A percentile compares a stretch with the other conserved stretches of the same genome.
Evolutionary conservation across 75 land plant species (phyloP).

Genomic region (Picea sitchensis): DNA sequence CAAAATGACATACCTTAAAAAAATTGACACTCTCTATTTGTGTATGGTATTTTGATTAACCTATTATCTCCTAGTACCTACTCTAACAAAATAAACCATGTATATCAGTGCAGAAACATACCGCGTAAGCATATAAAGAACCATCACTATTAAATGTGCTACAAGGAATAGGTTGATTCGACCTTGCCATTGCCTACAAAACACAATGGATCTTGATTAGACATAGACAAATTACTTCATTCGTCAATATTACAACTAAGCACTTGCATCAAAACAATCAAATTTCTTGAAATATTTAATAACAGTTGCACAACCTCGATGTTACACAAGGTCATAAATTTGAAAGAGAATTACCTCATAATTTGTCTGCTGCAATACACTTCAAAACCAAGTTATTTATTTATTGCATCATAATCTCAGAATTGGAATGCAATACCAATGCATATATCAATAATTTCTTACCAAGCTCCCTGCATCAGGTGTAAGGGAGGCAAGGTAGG

Average conservation of each 20-base stretch:
- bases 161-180: slow-evolving; percentile 87
- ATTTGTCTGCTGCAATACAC: not conserved
- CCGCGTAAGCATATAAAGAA: slow-evolving; percentile 93
- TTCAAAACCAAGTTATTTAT: not conserved
- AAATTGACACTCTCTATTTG: too few relatives aligned
- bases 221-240: not conserved
- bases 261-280: not conserved
- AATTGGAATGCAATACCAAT: too few relatives aligned
- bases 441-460: too few relatives aligned
- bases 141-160: slow-evolving; percentile 93
- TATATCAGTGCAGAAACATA: slow-evolving; percentile 19
- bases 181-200: slow-evolving; percentile 79
- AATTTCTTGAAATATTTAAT: not conserved
- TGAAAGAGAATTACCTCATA: not conserved
- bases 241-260: not conserved
- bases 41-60: not conserved
- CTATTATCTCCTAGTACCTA: slow-evolving; percentile 8
- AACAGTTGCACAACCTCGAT: not conserved
- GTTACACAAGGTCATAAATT: not conserved
- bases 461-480: too few relatives aligned
- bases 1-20: too few relatives aligned
- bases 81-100: not conserved
- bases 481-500: too few relatives aligned
- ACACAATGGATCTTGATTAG: not conserved
- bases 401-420: too few relatives aligned